Conservation (phyloP, 2,329 filamentous ascomycete species). For the Alternaria triticina region DNA sequence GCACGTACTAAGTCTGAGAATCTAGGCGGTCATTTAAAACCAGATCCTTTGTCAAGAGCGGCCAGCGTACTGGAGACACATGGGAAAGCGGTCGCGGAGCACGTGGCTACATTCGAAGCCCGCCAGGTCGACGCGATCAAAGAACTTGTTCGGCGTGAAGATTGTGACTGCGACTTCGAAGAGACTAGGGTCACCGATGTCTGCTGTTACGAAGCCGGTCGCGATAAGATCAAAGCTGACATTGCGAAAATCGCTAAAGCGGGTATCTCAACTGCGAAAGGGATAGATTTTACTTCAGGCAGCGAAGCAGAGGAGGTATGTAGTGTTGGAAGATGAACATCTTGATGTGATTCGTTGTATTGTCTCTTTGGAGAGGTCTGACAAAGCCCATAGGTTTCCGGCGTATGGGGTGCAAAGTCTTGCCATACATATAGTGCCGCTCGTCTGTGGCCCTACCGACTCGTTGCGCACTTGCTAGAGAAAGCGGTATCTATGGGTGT, state of each 20-base stretch:
- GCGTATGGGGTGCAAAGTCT: slow-evolving; percentile 13
- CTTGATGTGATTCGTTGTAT: neutral
- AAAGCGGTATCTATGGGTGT: slow-evolving; percentile 12
- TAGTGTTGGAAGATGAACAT: neutral
- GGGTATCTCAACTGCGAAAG: slow-evolving; percentile 11
- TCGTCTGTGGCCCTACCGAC: slow-evolving; percentile 15
- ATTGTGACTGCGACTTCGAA: slow-evolving; percentile 19
- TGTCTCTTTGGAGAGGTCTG: neutral
- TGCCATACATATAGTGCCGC: slow-evolving; percentile 19
- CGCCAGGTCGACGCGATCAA: slow-evolving; percentile 14
- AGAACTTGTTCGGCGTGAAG: slow-evolving; percentile 12
- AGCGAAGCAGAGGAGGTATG: slow-evolving; percentile 16
- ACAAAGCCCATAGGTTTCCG: slow-evolving; percentile 7
- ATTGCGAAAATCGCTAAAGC: slow-evolving; percentile 6
- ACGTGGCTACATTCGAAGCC: slow-evolving; percentile 19
- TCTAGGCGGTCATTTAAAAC: slow-evolving; percentile 18
- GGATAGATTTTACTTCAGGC: slow-evolving; percentile 4
- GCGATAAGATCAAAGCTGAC: slow-evolving; percentile 11
- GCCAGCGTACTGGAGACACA: slow-evolving; percentile 13
- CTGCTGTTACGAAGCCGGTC: slow-evolving; percentile 5
- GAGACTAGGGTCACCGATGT: slow-evolving; percentile 16
- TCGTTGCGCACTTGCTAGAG: slow-evolving; percentile 11
- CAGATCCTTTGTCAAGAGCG: slow-evolving; percentile 48
- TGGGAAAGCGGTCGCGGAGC: slow-evolving; percentile 14
- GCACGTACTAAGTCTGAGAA: neutral